These are phyloP conservation scores for Austroboletus niveus DNA, from an alignment of 1,284 basidiomycete species.

Conservation along the genomic window DNA sequence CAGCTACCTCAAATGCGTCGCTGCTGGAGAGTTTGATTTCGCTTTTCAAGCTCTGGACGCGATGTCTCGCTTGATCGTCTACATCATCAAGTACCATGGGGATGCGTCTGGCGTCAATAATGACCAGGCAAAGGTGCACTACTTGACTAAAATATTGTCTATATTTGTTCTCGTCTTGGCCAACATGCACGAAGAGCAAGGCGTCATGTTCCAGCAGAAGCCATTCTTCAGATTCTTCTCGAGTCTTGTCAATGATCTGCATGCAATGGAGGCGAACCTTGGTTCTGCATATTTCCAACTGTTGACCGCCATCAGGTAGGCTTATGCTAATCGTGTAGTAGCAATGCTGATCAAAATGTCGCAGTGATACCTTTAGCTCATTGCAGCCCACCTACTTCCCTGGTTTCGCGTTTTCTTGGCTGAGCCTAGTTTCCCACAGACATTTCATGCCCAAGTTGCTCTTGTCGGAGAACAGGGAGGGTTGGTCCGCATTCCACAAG, in stretches of 20 bases:
- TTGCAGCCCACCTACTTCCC: constrained; percentile 97
- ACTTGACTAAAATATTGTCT: constrained; percentile 96
- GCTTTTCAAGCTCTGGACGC: constrained; percentile 95
- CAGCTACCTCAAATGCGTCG: constrained; percentile 85
- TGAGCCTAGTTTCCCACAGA: constrained; percentile 93
- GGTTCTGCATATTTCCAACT: constrained; percentile 88
- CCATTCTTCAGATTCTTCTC: constrained; percentile 99
- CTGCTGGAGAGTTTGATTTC: constrained; percentile 72
- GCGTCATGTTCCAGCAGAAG: constrained; percentile 90
- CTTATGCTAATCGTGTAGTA: constrained; percentile 1
- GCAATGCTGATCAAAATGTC: constrained; percentile 12
- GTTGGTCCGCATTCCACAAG: constrained; percentile 96
- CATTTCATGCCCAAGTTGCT: constrained; percentile 97
- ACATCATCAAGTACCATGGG: constrained; percentile 99
- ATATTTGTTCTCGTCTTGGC: constrained; percentile 97
- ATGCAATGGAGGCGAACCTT: constrained; percentile 79
- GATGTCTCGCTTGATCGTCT: constrained; percentile 91
- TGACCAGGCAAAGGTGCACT: constrained; percentile 93
- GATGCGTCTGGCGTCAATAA: constrained; percentile 87
- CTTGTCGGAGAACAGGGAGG: constrained; percentile 81
- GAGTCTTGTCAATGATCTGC: constrained; percentile 90
- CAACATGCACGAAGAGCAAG: constrained; percentile 93
- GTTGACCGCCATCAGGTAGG: constrained; percentile 83
- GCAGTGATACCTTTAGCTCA: constrained; percentile 92
- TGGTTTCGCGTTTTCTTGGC: constrained; percentile 98